Evolutionary conservation across 2,329 filamentous ascomycete species (phyloP).

Genomic region (Knufia petricola): DNA sequence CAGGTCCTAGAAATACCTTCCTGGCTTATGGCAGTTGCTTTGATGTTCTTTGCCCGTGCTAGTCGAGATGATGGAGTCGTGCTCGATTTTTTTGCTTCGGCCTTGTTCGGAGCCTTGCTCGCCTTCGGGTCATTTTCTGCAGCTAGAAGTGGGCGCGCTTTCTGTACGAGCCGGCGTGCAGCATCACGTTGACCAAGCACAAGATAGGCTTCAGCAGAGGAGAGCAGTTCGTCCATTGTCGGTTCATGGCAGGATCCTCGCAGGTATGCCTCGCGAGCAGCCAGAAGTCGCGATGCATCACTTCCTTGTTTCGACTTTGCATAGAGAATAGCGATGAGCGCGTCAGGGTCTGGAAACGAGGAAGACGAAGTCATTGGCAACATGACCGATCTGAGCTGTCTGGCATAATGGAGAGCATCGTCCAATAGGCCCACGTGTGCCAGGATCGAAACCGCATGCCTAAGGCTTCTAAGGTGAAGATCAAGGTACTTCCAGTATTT

Average conservation of each 20-base stretch:
- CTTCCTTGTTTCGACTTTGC: constrained; percentile 5
- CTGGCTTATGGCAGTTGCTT: background rate
- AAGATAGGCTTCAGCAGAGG: constrained; percentile 11
- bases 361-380: constrained; percentile 52
- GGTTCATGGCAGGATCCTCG: no score
- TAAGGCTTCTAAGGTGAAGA: constrained; percentile 53
- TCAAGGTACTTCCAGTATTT: constrained; percentile 72
- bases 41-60: background rate
- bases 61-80: constrained; percentile 4
- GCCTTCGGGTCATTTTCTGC: background rate
- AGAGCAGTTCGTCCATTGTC: background rate
- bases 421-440: constrained; percentile 76
- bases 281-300: background rate
- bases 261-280: no score
- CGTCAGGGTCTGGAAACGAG: constrained; percentile 33
- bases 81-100: constrained; percentile 5
- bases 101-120: background rate
- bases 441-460: constrained; percentile 68
- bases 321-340: background rate
- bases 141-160: background rate
- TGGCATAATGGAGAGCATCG: constrained; percentile 78
- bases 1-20: background rate
- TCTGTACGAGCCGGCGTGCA: constrained; percentile 9
- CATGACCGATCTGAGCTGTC: constrained; percentile 72
- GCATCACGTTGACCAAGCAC: constrained; percentile 6